Evolutionary conservation across 305 asterid species (phyloP).

Genomic region (Fraxinus latifolia): DNA sequence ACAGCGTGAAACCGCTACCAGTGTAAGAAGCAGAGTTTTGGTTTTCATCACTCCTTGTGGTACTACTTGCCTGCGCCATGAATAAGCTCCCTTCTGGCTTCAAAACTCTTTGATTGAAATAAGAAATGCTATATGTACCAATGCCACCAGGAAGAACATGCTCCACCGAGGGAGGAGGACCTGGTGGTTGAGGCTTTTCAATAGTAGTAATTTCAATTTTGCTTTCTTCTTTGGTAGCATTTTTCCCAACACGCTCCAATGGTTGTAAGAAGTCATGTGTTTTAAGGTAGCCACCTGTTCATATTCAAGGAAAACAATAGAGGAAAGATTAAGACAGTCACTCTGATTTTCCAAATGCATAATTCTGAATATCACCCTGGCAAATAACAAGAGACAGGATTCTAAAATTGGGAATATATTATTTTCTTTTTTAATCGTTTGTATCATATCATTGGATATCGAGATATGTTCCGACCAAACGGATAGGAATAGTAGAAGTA

Average conservation of each 20-base stretch:
- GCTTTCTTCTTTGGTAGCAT: constrained; percentile 45
- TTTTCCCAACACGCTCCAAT: constrained; percentile 63
- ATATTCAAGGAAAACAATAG: neutral
- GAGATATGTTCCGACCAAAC: neutral
- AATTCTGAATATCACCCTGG: neutral
- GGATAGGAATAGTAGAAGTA: neutral
- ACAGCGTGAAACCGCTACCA: constrained; percentile 77
- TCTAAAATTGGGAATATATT: neutral
- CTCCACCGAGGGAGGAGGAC: constrained; percentile 47
- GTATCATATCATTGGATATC: neutral
- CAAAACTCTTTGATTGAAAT: constrained; percentile 56
- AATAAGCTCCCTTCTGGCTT: constrained; percentile 55
- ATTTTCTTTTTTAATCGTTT: neutral
- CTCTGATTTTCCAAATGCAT: neutral
- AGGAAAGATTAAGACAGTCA: constrained; percentile 4
- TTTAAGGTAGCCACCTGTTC: constrained; percentile 61
- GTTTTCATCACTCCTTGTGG: constrained; percentile 54
- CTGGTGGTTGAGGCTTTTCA: constrained; percentile 48
- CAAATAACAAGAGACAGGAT: neutral
- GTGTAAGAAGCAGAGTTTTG: constrained; percentile 73
- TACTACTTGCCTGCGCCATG: constrained; percentile 53
- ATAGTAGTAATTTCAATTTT: constrained; percentile 35
- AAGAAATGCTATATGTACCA: constrained; percentile 80
- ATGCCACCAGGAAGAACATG: constrained; percentile 82
- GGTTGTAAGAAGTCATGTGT: constrained; percentile 96